A percentile compares a stretch with the other conserved stretches of the same genome.
phyloP scores from a whole-genome alignment of 352 stramenopile species.

The Globisporangium recalcitrans region DNA sequence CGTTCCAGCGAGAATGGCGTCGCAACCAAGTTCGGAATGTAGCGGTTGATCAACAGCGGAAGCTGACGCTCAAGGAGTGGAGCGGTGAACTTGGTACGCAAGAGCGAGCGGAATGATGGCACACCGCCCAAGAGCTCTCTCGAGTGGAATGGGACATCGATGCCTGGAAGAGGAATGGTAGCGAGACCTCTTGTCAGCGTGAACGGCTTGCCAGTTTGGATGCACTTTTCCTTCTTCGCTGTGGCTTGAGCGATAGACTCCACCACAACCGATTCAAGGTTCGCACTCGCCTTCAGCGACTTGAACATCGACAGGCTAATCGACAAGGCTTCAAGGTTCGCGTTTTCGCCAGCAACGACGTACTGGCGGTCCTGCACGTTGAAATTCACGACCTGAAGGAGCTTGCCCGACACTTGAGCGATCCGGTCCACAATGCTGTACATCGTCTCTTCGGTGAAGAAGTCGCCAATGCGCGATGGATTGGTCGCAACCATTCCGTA shows the following conservation, averaged over 20 bases:
- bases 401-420: slow-evolving; percentile 46
- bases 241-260: slow-evolving; percentile 53
- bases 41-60: slow-evolving; percentile 62
- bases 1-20: slow-evolving; percentile 73
- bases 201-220: slow-evolving; percentile 51
- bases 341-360: slow-evolving; percentile 76
- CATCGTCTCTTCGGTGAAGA: slow-evolving; percentile 69
- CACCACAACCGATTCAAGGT: slow-evolving; percentile 45
- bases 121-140: slow-evolving; percentile 77
- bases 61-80: slow-evolving; percentile 65
- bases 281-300: slow-evolving; percentile 36
- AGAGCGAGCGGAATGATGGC: slow-evolving; percentile 66
- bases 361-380: slow-evolving; percentile 85
- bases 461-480: slow-evolving; percentile 59
- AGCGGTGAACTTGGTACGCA: slow-evolving; percentile 67
- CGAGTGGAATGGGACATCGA: slow-evolving; percentile 90
- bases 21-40: slow-evolving; percentile 85
- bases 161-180: slow-evolving; percentile 85
- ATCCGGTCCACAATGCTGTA: slow-evolving; percentile 71
- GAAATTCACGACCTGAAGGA: slow-evolving; percentile 87
- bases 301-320: slow-evolving; percentile 48
- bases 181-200: slow-evolving; percentile 53
- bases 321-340: slow-evolving; percentile 78
- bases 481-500: slow-evolving; percentile 87
- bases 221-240: slow-evolving; percentile 54